Conservation (phyloP, 768 basidiomycete genomes). For the Gautieria morchelliformis region DNA sequence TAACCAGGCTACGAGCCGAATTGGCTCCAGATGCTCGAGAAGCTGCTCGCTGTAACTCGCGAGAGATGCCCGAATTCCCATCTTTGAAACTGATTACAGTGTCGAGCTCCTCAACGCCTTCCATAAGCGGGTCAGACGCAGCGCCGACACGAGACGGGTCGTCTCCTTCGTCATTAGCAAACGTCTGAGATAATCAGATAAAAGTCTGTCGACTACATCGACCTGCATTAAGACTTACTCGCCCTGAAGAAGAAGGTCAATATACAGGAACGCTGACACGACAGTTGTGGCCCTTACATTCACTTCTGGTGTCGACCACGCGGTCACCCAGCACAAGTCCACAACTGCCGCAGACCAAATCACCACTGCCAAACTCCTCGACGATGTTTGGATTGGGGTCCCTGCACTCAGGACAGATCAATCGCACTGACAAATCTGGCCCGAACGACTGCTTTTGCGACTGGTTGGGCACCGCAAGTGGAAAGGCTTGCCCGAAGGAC, state of each 20-base stretch:
- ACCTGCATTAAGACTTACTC: constrained; percentile 17
- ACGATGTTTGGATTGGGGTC: constrained; percentile 90
- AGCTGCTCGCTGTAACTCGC: constrained; percentile 87
- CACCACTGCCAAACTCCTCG: constrained; percentile 96
- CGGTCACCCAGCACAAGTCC: constrained; percentile 93
- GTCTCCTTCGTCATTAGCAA: constrained; percentile 98
- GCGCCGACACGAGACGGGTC: constrained; percentile 99
- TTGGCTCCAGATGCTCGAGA: constrained; percentile 67
- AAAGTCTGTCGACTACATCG: constrained; percentile 10
- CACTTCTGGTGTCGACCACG: constrained; percentile 94
- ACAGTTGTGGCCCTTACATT: constrained; percentile 61
- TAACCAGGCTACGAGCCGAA: constrained; percentile 75
- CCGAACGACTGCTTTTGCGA: constrained; percentile 55
- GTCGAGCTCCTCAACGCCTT: constrained; percentile 90
- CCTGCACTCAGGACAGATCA: constrained; percentile 93
- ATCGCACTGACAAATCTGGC: constrained; percentile 77
- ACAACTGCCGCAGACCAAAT: constrained; percentile 91
- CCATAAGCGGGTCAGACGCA: constrained; percentile 84
- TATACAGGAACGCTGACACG: constrained; percentile 9
- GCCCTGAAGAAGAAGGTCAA: constrained; percentile 12
- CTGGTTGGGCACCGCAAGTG: constrained; percentile 41
- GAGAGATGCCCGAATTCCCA: constrained; percentile 86
- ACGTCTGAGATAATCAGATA: constrained; percentile 54
- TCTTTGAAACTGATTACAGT: constrained; percentile 95
- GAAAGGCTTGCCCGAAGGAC: constrained; percentile 75